Conservation (phyloP, 208 protist species). For the Acanthamoeba royreba region DNA sequence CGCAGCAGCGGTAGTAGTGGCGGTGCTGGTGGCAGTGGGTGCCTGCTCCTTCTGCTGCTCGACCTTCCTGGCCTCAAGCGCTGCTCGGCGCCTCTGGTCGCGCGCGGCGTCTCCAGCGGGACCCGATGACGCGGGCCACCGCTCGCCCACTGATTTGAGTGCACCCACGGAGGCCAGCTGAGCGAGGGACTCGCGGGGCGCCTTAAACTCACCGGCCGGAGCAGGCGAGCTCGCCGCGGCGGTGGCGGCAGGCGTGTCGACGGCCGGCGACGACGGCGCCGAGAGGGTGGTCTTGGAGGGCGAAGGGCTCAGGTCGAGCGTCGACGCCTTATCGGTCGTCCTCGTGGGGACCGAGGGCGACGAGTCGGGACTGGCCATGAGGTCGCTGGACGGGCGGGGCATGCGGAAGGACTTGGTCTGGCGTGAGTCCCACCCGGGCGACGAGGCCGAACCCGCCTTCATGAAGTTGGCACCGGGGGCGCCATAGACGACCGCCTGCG, state of each 20-base stretch:
- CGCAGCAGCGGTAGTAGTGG: background rate
- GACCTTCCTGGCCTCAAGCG: background rate
- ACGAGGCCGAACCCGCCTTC: background rate
- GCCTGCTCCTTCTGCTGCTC: background rate
- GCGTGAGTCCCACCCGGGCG: background rate
- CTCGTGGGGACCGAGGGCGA: background rate
- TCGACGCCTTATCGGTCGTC: background rate
- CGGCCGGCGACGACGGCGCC: background rate
- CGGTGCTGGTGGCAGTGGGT: background rate
- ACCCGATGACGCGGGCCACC: background rate
- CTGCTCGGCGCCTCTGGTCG: background rate
- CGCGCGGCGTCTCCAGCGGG: background rate
- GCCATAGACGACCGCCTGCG: background rate
- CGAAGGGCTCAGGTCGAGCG: background rate
- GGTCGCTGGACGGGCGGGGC: too few relatives aligned
- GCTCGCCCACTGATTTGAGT: background rate
- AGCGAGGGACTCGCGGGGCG: background rate
- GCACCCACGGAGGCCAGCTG: background rate
- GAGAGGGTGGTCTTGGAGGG: background rate
- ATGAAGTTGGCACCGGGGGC: background rate
- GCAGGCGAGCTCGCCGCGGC: background rate
- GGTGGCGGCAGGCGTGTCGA: background rate
- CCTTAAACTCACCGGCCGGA: background rate
- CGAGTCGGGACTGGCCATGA: background rate
- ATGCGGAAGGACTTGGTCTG: conserved; percentile 29